phyloP scores from a whole-genome alignment of 192 early-diverging fungal species.

The Lunasporangiospora selenospora region DNA sequence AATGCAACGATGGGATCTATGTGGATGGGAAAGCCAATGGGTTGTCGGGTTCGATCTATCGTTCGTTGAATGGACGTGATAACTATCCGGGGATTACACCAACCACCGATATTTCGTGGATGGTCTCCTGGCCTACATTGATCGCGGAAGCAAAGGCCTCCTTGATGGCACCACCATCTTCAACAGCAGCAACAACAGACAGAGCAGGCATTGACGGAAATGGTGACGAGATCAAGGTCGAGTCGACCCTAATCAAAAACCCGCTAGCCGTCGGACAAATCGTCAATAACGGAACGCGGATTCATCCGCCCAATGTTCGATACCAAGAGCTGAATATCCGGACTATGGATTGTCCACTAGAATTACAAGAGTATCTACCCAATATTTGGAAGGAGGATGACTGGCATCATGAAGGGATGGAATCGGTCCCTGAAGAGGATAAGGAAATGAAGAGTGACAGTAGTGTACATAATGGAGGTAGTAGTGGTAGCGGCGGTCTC shows the following conservation, averaged over 20 bases:
- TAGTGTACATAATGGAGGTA: background rate
- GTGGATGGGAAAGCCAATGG: conserved; percentile 52
- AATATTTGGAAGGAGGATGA: conserved; percentile 48
- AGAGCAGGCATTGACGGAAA: background rate
- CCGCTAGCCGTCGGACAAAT: conserved; percentile 54
- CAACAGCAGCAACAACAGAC: background rate
- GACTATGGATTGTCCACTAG: conserved; percentile 21
- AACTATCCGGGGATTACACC: conserved; percentile 54
- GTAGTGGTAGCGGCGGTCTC: conserved; percentile 6
- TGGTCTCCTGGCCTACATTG: conserved; percentile 17
- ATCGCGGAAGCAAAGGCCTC: background rate
- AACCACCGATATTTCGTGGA: conserved; percentile 51
- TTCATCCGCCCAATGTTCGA: conserved; percentile 45
- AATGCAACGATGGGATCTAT: conserved; percentile 54
- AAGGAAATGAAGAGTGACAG: background rate
- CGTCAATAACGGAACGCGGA: conserved; percentile 51
- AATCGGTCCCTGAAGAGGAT: conserved; percentile 23
- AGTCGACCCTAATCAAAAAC: conserved; percentile 27
- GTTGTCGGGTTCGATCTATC: conserved; percentile 47
- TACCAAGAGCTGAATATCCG: conserved; percentile 57
- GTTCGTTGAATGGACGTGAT: conserved; percentile 49
- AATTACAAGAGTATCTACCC: conserved; percentile 51
- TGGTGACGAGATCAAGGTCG: too few species aligned
- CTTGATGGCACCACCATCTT: background rate
- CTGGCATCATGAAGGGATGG: too few species aligned